A percentile compares a stretch with the other conserved stretches of the same genome.
These are phyloP conservation scores for Blastobotrys terrestris DNA, from an alignment of 805 yeast species.

Conservation along the genomic window DNA sequence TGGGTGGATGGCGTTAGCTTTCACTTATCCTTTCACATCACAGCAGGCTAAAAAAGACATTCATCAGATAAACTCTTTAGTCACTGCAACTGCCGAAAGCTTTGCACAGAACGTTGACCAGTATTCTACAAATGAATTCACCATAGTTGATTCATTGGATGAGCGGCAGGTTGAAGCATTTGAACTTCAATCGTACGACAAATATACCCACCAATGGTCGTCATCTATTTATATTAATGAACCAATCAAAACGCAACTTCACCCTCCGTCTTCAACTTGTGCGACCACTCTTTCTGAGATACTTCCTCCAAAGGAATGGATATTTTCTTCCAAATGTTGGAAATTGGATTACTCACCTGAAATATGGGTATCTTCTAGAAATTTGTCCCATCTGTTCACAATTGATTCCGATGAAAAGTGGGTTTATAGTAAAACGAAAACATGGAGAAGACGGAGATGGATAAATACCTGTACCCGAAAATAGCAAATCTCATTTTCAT, in stretches of 20 bases:
- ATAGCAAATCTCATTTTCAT: too few species aligned
- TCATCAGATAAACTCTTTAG: not conserved
- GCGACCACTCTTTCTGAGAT: conserved; percentile 11
- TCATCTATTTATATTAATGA: conserved; percentile 8
- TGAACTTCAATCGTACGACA: conserved; percentile 18
- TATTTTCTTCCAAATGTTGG: conserved; percentile 43
- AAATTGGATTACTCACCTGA: conserved; percentile 53
- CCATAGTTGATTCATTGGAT: conserved; percentile 38
- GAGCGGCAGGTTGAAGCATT: conserved; percentile 53
- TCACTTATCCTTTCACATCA: conserved; percentile 8
- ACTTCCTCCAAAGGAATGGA: conserved; percentile 22
- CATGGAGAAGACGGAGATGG: conserved; percentile 25
- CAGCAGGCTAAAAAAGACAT: not conserved
- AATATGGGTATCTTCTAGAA: conserved; percentile 47
- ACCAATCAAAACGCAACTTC: conserved; percentile 7
- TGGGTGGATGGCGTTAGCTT: conserved; percentile 44
- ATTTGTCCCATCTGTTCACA: conserved; percentile 46
- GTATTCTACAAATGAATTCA: conserved; percentile 35
- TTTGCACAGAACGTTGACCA: conserved; percentile 7
- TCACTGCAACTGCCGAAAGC: not conserved
- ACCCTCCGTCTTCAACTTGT: conserved; percentile 8
- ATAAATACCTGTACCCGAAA: not conserved
- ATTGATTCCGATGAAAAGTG: conserved; percentile 75
- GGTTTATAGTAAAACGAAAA: conserved; percentile 61
- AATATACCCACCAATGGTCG: conserved; percentile 25